Base-by-base conservation (phyloP, 495 filamentous ascomycete genomes). In the Talaromyces adpressus region DNA sequence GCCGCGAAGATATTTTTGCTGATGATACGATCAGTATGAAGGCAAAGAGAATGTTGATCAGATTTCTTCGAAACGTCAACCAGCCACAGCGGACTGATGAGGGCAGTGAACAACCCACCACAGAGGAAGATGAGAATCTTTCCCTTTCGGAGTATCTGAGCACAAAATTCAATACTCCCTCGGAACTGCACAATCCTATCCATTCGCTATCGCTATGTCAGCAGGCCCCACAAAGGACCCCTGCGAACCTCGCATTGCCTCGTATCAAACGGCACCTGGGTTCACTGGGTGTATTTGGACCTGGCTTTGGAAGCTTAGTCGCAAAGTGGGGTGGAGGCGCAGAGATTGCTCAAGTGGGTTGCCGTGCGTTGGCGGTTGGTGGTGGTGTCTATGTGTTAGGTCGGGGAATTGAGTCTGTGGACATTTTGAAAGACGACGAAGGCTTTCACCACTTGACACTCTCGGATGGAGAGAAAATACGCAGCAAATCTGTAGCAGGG, bases 341-440 rank as follows among this genome's bases (percentile, higher is more conserved):
- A n/a, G 94, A 98, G 75, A 87, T 98, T 64, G 83, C 91, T 20
- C 94, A 98, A 70, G 91, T 97, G 11, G 91, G 87, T 12, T 98
- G 94, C 68, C 90, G 94, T 63, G 92, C 94, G 39, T 87, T 89
- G 60, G 94, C 94, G 4, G 93, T 98, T 7, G 93, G 95, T 4
- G 95, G 94, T 32, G 91, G 87, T 18, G 84, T 95, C 5, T 97
- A 97, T 75, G 90, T 96, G 62, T 87, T 98, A 22, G 86, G 84
- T 45, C 86, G 86, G 27, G 85, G 85, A 0, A 77, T 93, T 57
- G 71, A 78, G 61, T 70, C 66, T 2, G 64, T 81, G 25, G 65
- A 71, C 22, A 27, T 64, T n/a, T 18, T 41, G 22, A 66, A 69
- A 27, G 58, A 62, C 7, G 63, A 60, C 12, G 66, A 72, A 14